Base-by-base conservation (phyloP, 2,329 filamentous ascomycete species). In the Penicillium expansum region DNA sequence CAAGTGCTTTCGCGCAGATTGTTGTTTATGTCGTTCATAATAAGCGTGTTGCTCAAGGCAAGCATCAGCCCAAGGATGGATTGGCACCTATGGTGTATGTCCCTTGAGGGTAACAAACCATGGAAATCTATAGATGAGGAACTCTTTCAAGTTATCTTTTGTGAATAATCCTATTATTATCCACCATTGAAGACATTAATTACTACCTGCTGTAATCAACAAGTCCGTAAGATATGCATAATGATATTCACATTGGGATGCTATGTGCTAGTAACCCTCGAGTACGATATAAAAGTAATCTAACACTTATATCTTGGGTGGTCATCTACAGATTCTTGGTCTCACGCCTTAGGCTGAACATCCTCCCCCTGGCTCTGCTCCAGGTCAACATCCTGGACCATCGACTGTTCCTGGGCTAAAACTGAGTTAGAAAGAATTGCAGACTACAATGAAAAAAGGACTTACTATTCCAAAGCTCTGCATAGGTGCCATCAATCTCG, bases 391-490 rank as follows among this genome's bases (percentile, higher is more conserved):
- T 74, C 74, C 55, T 76, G 70, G 1, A 72, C 69, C 24, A 77
- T 62, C 6, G 84, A 78, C 11, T 81, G 84, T 73, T 89, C 86
- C 71, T 89, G 86, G 18, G 83, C 86, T 86, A 64, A 52, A 61
- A 45, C 6, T 4, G 22, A 30, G 54, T 56, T 45, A 56, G 42
- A 14, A 45, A 33, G n/a, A 4, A 24, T 24, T 5, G 3, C 5
- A 20, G 5, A 13, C 10, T 0, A 10, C 13, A 22, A n/a, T 18
- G 29, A 9, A 2, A n/a, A 41, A 30, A 37, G 3, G 11, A 81
- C 87, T 81, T 78, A 90, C 88, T 87, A 77, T 87, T 92, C 93
- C 93, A 97, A 44, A 97, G 79, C 74, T 96, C 89, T 7, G 90
- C 86, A 73, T 97, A 97, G 22, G 97, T 80, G 11, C 84, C 88